A percentile compares a stretch with the other conserved stretches of the same genome.
Conservation (phyloP, 2,329 filamentous ascomycete genomes). For the Macrophomina phaseolina region DNA sequence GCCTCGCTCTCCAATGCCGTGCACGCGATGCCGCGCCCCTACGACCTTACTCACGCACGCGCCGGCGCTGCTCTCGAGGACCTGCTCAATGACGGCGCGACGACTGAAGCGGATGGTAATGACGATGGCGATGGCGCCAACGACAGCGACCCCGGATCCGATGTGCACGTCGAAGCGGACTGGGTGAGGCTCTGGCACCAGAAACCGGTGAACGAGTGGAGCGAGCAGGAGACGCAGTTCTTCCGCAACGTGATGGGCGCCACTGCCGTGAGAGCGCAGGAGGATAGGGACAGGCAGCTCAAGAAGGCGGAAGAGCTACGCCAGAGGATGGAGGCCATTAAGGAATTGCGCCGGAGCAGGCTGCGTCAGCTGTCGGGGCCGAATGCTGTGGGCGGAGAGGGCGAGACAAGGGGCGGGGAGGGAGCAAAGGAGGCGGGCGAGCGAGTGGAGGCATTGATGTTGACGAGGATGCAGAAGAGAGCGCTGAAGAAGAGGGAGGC, state of each 20-base stretch:
- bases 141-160: neutral
- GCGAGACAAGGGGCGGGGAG: neutral
- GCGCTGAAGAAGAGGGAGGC: neutral
- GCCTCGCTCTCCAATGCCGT: neutral
- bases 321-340: neutral
- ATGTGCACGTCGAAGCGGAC: neutral
- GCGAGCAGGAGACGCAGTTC: neutral
- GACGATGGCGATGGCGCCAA: no score
- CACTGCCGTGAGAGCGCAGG: neutral
- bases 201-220: neutral
- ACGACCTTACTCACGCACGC: neutral
- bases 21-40: neutral
- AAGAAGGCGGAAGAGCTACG: neutral
- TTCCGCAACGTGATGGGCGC: neutral
- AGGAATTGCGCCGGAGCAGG: neutral
- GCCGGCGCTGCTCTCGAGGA: neutral
- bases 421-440: neutral
- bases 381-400: neutral
- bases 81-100: neutral
- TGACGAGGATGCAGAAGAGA: neutral
- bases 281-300: neutral
- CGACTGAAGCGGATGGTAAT: neutral
- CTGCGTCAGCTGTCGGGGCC: neutral
- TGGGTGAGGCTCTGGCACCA: neutral
- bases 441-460: no score